These are phyloP conservation scores for Castanea mollissima DNA, from an alignment of 306 rosid genomes.

Conservation along the genomic window DNA sequence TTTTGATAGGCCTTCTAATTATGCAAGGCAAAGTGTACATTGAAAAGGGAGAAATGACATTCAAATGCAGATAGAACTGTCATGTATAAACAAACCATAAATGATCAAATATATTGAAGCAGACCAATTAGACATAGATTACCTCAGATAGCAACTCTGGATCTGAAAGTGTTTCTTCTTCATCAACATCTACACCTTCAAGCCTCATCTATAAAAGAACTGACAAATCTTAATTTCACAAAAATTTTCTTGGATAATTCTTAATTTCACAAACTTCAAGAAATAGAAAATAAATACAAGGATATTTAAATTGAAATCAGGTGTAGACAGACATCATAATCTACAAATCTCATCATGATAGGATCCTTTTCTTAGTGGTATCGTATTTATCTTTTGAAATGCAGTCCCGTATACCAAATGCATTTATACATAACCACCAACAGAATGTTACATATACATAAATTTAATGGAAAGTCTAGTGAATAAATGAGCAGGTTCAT, in stretches of 20 bases:
- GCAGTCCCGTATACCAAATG: neutral
- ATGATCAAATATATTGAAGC: neutral
- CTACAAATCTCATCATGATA: neutral
- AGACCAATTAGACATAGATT: constrained; percentile 23
- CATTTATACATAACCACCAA: neutral
- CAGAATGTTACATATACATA: neutral
- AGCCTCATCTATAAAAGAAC: constrained; percentile 59
- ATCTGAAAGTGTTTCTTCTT: constrained; percentile 84
- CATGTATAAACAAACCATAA: neutral
- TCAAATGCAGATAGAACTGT: neutral
- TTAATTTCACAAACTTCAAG: constrained; percentile 12
- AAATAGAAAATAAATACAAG: neutral
- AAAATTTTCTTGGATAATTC: neutral
- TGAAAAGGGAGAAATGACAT: no score
- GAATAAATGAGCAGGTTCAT: neutral
- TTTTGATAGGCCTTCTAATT: no score
- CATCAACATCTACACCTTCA: constrained; percentile 72
- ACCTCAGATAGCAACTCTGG: constrained; percentile 78
- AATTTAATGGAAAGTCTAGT: neutral
- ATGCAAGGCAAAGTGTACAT: no score
- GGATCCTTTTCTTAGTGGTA: neutral
- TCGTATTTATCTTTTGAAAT: neutral
- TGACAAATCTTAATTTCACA: constrained; percentile 5
- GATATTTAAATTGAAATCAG: neutral
- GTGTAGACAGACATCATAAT: neutral